phyloP scores from a whole-genome alignment of 1,284 basidiomycete genomes.

The Ganoderma leucocontextum region DNA sequence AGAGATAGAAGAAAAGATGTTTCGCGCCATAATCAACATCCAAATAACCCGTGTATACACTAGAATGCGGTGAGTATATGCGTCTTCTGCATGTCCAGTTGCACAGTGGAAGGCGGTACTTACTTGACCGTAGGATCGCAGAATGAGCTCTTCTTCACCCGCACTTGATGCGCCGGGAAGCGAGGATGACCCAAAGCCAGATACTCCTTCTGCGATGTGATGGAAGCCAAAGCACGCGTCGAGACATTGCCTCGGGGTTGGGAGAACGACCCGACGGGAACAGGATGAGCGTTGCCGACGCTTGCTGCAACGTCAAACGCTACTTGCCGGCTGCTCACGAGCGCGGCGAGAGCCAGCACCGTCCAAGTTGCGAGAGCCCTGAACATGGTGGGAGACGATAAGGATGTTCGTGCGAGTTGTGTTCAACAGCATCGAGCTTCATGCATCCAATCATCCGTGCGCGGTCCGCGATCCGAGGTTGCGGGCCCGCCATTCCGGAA shows the following conservation, averaged over 20 bases:
- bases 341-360: constrained; percentile 9
- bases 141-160: constrained; percentile 66
- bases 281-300: not conserved
- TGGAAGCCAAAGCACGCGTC: constrained; percentile 34
- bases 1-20: constrained; percentile 87
- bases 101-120: constrained; percentile 24
- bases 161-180: constrained; percentile 61
- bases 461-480: not conserved
- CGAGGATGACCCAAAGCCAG: constrained; percentile 54
- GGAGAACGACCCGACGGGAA: constrained; percentile 10
- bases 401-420: constrained; percentile 3
- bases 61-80: constrained; percentile 28
- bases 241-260: constrained; percentile 18
- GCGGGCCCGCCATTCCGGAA: not conserved
- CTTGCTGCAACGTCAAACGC: constrained; percentile 13
- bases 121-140: constrained; percentile 73
- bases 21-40: constrained; percentile 68
- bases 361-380: not conserved
- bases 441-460: not conserved
- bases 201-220: constrained; percentile 49
- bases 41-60: constrained; percentile 69
- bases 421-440: not conserved
- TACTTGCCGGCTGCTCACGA: constrained; percentile 21
- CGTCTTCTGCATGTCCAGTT: not conserved
- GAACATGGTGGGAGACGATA: constrained; percentile 27